These are phyloP conservation scores for Cyberlindnera xishuangbannaensis DNA, from an alignment of 805 yeast species.

Conservation along the genomic window DNA sequence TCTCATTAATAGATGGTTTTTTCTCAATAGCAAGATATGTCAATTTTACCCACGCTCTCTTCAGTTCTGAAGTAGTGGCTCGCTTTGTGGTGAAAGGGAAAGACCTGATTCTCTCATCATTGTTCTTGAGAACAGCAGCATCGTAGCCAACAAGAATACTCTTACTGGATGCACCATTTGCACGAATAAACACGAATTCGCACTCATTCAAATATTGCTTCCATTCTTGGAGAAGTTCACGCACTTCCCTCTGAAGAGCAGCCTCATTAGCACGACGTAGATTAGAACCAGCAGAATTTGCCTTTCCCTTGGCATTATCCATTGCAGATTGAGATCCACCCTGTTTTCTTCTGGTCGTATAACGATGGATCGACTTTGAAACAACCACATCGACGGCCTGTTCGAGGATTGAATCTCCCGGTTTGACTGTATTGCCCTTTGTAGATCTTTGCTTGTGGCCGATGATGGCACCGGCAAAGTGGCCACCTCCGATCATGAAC, in stretches of 20 bases:
- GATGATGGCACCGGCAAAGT: conserved; percentile 92
- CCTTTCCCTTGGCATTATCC: conserved; percentile 91
- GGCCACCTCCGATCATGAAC: conserved; percentile 96
- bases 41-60: conserved; percentile 77
- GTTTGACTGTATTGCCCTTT: conserved; percentile 49
- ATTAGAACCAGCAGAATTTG: conserved; percentile 91
- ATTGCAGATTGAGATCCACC: conserved; percentile 95
- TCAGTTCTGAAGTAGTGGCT: conserved; percentile 77
- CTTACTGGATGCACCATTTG: conserved; percentile 66
- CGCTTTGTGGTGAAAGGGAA: conserved; percentile 89
- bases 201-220: conserved; percentile 51
- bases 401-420: conserved; percentile 43
- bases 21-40: conserved; percentile 51
- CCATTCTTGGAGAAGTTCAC: conserved; percentile 66
- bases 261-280: conserved; percentile 87
- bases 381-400: conserved; percentile 62
- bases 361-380: conserved; percentile 87
- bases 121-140: conserved; percentile 42
- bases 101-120: conserved; percentile 57
- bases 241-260: conserved; percentile 73
- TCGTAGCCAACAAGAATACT: conserved; percentile 63
- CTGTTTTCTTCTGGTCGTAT: conserved; percentile 93
- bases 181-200: conserved; percentile 68
- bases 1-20: conserved; percentile 42
- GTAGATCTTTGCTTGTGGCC: conserved; percentile 58